A percentile compares a stretch with the other conserved stretches of the same genome.
Evolutionary conservation across 768 basidiomycete genomes (phyloP).

Genomic region (Tephrocybe rancida): DNA sequence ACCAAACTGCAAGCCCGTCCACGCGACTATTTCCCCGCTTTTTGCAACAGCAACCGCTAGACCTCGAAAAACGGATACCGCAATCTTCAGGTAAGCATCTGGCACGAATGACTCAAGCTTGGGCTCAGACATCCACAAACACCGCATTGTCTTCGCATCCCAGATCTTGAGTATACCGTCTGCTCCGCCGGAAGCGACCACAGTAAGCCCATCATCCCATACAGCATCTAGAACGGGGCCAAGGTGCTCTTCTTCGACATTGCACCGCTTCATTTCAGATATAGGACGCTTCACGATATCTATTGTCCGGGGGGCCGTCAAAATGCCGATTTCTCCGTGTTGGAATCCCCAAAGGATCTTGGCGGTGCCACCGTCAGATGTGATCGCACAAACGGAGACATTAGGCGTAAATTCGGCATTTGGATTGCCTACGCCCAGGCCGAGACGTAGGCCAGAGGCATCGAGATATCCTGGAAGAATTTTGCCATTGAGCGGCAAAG

Average conservation of each 20-base stretch:
- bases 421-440: constrained; percentile 69
- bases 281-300: constrained; percentile 47
- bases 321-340: constrained; percentile 68
- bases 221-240: constrained; percentile 56
- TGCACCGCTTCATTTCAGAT: constrained; percentile 49
- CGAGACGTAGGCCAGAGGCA: constrained; percentile 57
- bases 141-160: constrained; percentile 56
- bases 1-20: constrained; percentile 39
- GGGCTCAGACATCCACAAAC: constrained; percentile 63
- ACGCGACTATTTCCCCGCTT: constrained; percentile 62
- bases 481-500: constrained; percentile 69
- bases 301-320: constrained; percentile 59
- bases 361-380: constrained; percentile 66
- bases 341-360: constrained; percentile 75
- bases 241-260: constrained; percentile 62
- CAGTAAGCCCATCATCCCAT: constrained; percentile 42
- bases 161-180: constrained; percentile 79
- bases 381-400: constrained; percentile 57
- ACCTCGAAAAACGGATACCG: constrained; percentile 42
- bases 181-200: constrained; percentile 53
- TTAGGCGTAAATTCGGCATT: constrained; percentile 76
- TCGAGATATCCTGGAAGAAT: constrained; percentile 72
- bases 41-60: constrained; percentile 50
- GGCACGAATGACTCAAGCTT: constrained; percentile 34
- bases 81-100: constrained; percentile 56